Evolutionary conservation across 345 rosid species (phyloP), one percentile per base, ranked within the genome.

Genomic region (Citrus mangshanensis): DNA sequence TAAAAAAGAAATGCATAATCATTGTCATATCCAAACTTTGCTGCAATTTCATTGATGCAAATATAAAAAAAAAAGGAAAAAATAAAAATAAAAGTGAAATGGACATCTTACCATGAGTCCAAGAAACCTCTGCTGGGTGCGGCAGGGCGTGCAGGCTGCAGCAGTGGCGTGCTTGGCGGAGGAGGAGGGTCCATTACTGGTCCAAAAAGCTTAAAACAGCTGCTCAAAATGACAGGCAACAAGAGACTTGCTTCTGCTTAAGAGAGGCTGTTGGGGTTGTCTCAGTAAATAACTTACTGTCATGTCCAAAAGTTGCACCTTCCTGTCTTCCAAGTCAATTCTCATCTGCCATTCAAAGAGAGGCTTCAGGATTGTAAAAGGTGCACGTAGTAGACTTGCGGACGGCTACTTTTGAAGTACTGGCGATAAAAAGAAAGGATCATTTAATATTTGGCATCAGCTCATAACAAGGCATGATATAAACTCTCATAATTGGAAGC

Each of bases 111-210:
- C 95, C 86, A 85, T 65, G 75, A 78, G 68, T 86, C 87, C 79
- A 73, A 49, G 79, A 72, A 81, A 65, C 89, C 92, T 30, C 82
- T 81, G 18, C 62, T 81, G 0, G 37, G 40, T 0, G 86, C 64
- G 16, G 79, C 83, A 2, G 87, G 62, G 1, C 86, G 88, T 2
- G 77, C 65, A 1, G 89, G 87, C 1, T 49, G 68, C 6, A 88
- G 86, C 37, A 87, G 81, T 1, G 92, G 92, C 7, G 75, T 61
- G 68, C 78, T 81, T 59, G 88, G 58, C 2, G 88, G 88, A 0
- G 82, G 87, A 24, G 89, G 69, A 3, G 86, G 82, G 46, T 88
- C 91, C 89, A 88, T 88, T 22, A 27, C 73, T 64, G 74, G 63
- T 63, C 10, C 35, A 2, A 58, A 64, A 74, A 62, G 75, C 25